Evolutionary conservation across 2,329 filamentous ascomycete species (phyloP), one percentile per base, ranked within the genome.

Genomic region (Lizonia empirigonia): DNA sequence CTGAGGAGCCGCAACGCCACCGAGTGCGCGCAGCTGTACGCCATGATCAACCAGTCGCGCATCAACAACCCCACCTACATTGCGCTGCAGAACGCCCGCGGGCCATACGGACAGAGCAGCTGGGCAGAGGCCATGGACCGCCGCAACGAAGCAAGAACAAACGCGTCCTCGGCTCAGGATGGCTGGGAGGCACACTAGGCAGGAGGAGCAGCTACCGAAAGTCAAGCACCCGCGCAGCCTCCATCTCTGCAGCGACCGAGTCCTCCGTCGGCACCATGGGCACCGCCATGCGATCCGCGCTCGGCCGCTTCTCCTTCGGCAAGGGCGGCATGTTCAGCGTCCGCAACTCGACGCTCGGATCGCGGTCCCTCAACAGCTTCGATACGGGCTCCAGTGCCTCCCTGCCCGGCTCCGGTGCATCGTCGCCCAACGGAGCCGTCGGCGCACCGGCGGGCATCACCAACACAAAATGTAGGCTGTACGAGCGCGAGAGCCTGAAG

Each of bases 51-150:
- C 73, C 83, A 89, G 54, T 87, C 92, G 16, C 88, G 94, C 38
- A 89, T 96, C 70, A 90, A 96, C 75, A 97, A 97, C 69, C 88
- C 91, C 44, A 93, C 91, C 46, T 97, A 93, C 75, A 91, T 89
- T 78, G 70, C 87, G 72, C 61, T 91, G 78, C 82, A 90, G 80
- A 81, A 89, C 77, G 76, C 95, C 80, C 77, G 90, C 80, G 58
- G 86, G 78, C 75, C 79, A 69, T 59, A 79, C 42, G 80, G 64
- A 19, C 69, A 59, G 65, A 73, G 70, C 54, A 77, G 53, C 69
- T 80, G 62, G 78, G 80, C 62, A 70, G 83, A 76, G 59, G 75
- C 69, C 54, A 80, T 84, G 67, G 81, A 81, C 44, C 77, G 77
- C 12, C 74, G 78, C 19, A 80, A 80, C 59, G 76, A 74, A 46